Evolutionary conservation across 1,139 yeast genomes (phyloP).

Genomic region (Kodamaea derodonti): DNA sequence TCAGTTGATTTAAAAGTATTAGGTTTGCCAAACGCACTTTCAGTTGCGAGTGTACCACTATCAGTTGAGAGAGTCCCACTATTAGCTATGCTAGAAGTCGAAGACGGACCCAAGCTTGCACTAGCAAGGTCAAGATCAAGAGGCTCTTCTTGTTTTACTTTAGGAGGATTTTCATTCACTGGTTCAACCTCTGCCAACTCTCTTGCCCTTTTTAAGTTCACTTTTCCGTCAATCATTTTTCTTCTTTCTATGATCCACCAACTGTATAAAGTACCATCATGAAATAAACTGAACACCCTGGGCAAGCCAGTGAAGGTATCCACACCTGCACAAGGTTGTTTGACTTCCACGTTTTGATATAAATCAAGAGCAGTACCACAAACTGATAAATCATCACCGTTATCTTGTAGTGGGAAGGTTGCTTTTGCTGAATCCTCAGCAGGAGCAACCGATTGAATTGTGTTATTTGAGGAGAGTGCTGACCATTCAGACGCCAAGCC

Average conservation of each 20-base stretch:
- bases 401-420: constrained; percentile 64
- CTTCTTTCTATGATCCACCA: constrained; percentile 63
- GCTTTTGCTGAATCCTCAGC: constrained; percentile 71
- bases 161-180: too few species aligned
- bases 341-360: constrained; percentile 36
- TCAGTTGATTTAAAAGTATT: too few species aligned
- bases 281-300: constrained; percentile 55
- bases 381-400: constrained; percentile 63
- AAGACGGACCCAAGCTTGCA: too few species aligned
- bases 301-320: constrained; percentile 57
- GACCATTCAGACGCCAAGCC: constrained; percentile 48
- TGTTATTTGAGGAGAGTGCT: constrained; percentile 12
- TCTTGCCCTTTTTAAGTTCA: constrained; percentile 20
- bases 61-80: too few species aligned
- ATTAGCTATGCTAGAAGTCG: too few species aligned
- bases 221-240: constrained; percentile 34
- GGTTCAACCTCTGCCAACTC: too few species aligned
- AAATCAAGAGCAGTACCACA: constrained; percentile 66
- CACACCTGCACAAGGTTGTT: constrained; percentile 55
- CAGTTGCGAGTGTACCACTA: too few species aligned
- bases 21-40: background rate
- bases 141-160: too few species aligned
- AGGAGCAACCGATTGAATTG: constrained; percentile 26
- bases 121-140: too few species aligned
- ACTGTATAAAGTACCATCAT: constrained; percentile 55